These are phyloP conservation scores for Trichoderma gracile DNA, from an alignment of 2,329 filamentous ascomycete species.

Conservation along the genomic window DNA sequence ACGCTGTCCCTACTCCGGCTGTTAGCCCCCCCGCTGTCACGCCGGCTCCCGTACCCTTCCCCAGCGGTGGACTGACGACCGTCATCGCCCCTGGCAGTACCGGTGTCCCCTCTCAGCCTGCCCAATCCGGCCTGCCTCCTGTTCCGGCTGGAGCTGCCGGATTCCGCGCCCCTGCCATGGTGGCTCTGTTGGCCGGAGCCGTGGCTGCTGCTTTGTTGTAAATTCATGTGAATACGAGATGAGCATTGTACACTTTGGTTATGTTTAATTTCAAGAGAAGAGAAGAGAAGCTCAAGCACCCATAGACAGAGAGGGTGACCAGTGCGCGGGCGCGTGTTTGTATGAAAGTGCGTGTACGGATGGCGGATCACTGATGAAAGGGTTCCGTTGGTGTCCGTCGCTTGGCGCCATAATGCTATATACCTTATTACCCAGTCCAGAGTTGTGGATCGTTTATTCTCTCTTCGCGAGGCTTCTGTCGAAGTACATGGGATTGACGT, in stretches of 20 bases:
- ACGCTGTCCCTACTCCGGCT: slow-evolving; percentile 17
- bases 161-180: slow-evolving; percentile 27
- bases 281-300: background rate
- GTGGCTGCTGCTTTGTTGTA: slow-evolving; percentile 30
- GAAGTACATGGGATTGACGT: background rate
- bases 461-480: slow-evolving; percentile 11
- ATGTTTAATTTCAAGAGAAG: slow-evolving; percentile 10
- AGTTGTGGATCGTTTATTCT: slow-evolving; percentile 17
- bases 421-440: slow-evolving; percentile 10
- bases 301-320: slow-evolving; percentile 9
- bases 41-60: slow-evolving; percentile 5
- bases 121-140: slow-evolving; percentile 23
- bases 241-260: slow-evolving; percentile 18
- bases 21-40: slow-evolving; percentile 3
- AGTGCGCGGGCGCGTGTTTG: background rate
- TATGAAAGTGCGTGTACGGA: background rate
- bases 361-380: background rate
- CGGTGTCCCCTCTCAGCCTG: slow-evolving; percentile 13
- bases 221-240: slow-evolving; percentile 23
- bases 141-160: slow-evolving; percentile 29
- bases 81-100: slow-evolving; percentile 26
- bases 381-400: background rate
- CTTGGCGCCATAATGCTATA: slow-evolving; percentile 19
- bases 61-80: slow-evolving; percentile 25
- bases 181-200: slow-evolving; percentile 29